Conservation (phyloP, 2,329 filamentous ascomycete genomes). For the Aquanectria penicillioides region DNA sequence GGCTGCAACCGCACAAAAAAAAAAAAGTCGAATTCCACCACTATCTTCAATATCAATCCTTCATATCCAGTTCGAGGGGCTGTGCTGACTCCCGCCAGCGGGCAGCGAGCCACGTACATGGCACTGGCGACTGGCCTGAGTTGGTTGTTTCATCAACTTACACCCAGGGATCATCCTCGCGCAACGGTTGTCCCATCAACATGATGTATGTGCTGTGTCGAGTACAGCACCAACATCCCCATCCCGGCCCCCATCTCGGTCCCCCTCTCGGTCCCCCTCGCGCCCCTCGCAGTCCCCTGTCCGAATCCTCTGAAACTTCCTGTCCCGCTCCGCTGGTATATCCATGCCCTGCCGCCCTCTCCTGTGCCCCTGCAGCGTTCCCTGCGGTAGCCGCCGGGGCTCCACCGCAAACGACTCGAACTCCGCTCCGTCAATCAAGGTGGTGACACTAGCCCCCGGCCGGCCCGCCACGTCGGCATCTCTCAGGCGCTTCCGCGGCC, state of each 20-base stretch:
- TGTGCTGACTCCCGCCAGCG: constrained; percentile 8
- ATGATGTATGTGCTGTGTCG: too few species aligned
- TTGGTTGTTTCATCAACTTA: constrained; percentile 16
- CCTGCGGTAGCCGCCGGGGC: constrained; percentile 11
- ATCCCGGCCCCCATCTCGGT: neutral
- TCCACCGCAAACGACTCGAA: constrained; percentile 21
- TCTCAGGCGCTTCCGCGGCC: constrained; percentile 14
- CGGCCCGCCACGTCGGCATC: constrained; percentile 28
- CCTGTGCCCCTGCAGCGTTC: neutral
- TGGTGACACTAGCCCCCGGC: constrained; percentile 28
- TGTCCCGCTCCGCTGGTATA: neutral
- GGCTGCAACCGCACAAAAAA: too few species aligned
- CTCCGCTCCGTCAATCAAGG: constrained; percentile 16
- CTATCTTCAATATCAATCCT: neutral
- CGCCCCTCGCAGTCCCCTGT: neutral
- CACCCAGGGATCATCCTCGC: constrained; percentile 14
- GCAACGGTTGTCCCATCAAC: constrained; percentile 13
- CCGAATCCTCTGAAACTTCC: neutral
- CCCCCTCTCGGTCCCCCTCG: neutral
- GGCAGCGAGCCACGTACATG: neutral
- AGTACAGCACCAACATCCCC: too few species aligned
- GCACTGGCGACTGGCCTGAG: too few species aligned
- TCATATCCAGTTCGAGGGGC: constrained; percentile 9
- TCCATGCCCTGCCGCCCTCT: neutral
- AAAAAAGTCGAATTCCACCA: too few species aligned